A percentile compares a stretch with the other conserved stretches of the same genome.
phyloP scores from a whole-genome alignment of 768 basidiomycete species.

The Crassisporium funariophilum region DNA sequence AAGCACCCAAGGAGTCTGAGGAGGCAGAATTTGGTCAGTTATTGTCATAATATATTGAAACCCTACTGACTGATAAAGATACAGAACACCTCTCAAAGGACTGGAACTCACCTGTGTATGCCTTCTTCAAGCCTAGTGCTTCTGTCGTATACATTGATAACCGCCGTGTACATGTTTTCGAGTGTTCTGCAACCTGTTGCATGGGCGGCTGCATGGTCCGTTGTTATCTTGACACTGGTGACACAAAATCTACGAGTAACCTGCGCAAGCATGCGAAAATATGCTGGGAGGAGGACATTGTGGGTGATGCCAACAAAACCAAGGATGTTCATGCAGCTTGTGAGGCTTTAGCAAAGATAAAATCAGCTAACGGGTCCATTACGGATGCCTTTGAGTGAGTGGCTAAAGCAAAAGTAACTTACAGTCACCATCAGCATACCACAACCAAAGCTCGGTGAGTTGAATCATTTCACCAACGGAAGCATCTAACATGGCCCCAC shows the following conservation, averaged over 20 bases:
- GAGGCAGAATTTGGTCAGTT: neutral
- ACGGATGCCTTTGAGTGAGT: conserved; percentile 26
- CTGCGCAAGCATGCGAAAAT: conserved; percentile 22
- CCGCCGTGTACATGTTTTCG: conserved; percentile 1
- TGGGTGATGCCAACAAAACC: conserved; percentile 15
- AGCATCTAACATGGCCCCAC: neutral
- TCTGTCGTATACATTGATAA: conserved; percentile 1
- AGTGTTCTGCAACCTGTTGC: conserved; percentile 3
- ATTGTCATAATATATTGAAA: neutral
- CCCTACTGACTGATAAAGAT: neutral
- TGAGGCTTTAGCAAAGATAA: conserved; percentile 4
- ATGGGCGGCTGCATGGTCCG: conserved; percentile 1
- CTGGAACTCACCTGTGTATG: conserved; percentile 5
- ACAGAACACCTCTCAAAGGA: conserved; percentile 1
- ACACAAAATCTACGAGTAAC: conserved; percentile 21
- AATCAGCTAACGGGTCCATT: conserved; percentile 20
- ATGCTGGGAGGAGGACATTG: conserved; percentile 30
- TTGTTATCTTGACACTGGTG: conserved; percentile 8
- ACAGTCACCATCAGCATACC: conserved; percentile 25
- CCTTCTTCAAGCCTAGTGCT: conserved; percentile 4
- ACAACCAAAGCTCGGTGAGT: conserved; percentile 22
- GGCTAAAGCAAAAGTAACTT: conserved; percentile 23
- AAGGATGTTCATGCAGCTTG: conserved; percentile 6
- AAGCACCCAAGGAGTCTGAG: neutral
- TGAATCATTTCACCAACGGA: neutral